Conservation (phyloP, 1,139 yeast species). For the Candida pseudoviswanathii region DNA sequence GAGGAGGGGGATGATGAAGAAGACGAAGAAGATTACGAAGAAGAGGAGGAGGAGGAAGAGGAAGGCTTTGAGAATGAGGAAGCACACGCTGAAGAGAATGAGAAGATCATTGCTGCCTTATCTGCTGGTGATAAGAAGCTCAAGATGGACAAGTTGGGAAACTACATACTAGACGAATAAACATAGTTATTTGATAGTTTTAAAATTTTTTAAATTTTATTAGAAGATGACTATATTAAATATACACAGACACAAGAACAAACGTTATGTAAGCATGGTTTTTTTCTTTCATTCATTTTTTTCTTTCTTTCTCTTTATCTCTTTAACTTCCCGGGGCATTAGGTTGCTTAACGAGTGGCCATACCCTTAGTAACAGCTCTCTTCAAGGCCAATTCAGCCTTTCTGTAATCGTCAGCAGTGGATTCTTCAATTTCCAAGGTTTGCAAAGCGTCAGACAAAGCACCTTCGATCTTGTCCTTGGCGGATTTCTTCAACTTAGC, state of each 20-base stretch:
- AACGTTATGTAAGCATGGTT: background rate
- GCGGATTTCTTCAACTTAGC: constrained; percentile 98
- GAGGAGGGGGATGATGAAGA: constrained; percentile 34
- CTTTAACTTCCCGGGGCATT: background rate
- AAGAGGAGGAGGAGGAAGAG: constrained; percentile 31
- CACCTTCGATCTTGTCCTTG: constrained; percentile 97
- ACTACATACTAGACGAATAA: constrained; percentile 63
- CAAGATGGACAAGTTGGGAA: constrained; percentile 81
- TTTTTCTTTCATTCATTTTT: background rate
- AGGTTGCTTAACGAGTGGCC: constrained; percentile 82
- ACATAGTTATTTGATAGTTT: constrained; percentile 7
- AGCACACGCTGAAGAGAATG: constrained; percentile 60
- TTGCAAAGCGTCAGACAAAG: constrained; percentile 97
- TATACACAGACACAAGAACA: constrained; percentile 11
- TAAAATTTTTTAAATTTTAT: constrained; percentile 10
- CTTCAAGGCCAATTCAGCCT: constrained; percentile 98
- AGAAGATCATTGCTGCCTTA: constrained; percentile 69
- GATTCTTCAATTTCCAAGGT: constrained; percentile 97
- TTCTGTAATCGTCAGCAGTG: constrained; percentile 95
- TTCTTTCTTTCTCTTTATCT: background rate
- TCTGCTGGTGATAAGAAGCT: constrained; percentile 60
- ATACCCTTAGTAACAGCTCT: constrained; percentile 99
- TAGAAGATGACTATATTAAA: constrained; percentile 12
- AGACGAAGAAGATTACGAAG: constrained; percentile 32
- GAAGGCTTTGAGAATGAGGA: constrained; percentile 36